Conservation (phyloP, 345 rosid species). For the Heritiera fomes region DNA sequence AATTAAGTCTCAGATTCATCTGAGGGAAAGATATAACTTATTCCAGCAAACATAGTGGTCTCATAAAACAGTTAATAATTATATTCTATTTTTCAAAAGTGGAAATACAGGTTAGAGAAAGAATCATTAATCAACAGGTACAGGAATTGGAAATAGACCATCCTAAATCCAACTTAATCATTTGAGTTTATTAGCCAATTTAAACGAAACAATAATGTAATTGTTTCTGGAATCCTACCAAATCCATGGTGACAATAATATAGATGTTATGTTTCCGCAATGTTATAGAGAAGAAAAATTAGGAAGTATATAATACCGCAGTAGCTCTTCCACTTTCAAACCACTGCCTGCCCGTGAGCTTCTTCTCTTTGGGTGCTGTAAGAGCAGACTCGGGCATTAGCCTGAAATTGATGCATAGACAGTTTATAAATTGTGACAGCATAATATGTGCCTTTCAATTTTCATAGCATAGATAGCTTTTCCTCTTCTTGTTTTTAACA, state of each 20-base stretch:
- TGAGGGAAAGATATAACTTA: background rate
- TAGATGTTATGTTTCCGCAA: constrained; percentile 13
- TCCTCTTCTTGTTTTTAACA: background rate
- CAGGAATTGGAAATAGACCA: background rate
- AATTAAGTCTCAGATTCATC: background rate
- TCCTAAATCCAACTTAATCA: background rate
- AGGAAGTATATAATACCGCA: constrained; percentile 34
- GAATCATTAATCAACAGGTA: background rate
- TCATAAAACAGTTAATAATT: background rate
- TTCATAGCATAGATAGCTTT: constrained; percentile 2
- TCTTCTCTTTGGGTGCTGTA: constrained; percentile 74
- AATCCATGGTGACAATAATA: background rate
- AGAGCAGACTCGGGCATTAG: constrained; percentile 94
- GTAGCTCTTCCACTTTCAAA: constrained; percentile 83
- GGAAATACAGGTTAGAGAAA: background rate
- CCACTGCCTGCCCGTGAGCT: constrained; percentile 90
- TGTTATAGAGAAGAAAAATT: background rate
- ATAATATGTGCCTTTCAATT: background rate
- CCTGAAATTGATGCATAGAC: constrained; percentile 35
- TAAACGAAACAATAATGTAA: background rate
- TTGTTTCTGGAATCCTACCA: constrained; percentile 3
- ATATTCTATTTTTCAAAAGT: background rate
- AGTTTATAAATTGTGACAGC: background rate
- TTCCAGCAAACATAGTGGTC: background rate
- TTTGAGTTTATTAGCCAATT: constrained; percentile 9